Evolutionary conservation across 768 basidiomycete species (phyloP).

Genomic region (Suillus subalutaceus): DNA sequence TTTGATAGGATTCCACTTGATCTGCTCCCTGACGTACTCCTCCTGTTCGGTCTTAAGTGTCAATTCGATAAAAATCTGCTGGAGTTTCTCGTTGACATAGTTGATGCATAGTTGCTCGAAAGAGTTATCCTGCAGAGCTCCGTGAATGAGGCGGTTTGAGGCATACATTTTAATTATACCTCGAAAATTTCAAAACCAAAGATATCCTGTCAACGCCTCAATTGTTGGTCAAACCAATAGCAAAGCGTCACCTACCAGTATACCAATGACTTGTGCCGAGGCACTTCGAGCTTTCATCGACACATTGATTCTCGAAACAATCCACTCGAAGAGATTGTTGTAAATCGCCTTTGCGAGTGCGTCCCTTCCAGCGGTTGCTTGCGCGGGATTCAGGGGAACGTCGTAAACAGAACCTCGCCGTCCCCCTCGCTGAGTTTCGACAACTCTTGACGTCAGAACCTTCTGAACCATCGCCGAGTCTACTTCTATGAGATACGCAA

Average conservation of each 20-base stretch:
- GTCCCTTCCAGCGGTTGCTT: constrained; percentile 87
- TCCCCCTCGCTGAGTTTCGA: constrained; percentile 94
- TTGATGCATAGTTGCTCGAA: constrained; percentile 99
- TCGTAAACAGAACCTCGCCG: constrained; percentile 96
- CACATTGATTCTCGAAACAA: constrained; percentile 92
- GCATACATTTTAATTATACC: constrained; percentile 40
- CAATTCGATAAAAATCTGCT: constrained; percentile 98
- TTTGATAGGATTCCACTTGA: constrained; percentile 99
- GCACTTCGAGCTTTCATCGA: constrained; percentile 90
- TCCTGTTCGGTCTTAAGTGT: constrained; percentile 99
- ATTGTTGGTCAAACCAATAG: constrained; percentile 6
- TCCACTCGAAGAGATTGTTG: constrained; percentile 99
- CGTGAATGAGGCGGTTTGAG: constrained; percentile 4
- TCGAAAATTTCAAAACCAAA: constrained; percentile 99
- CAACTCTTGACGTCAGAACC: constrained; percentile 77
- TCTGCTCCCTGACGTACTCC: constrained; percentile 97
- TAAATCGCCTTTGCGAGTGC: constrained; percentile 96
- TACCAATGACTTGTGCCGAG: constrained; percentile 85
- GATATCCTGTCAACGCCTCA: constrained; percentile 66
- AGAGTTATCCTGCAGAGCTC: constrained; percentile 73
- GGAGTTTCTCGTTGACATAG: constrained; percentile 99
- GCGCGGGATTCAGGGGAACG: constrained; percentile 91
- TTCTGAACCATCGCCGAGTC: constrained; percentile 82
- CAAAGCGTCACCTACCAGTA: constrained; percentile 59
- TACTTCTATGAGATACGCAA: constrained; percentile 91